Percentiles rank a stretch among this genome's conserved stretches.
Conservation (phyloP, 208 protist species). For the Eutreptiella sp. region DNA sequence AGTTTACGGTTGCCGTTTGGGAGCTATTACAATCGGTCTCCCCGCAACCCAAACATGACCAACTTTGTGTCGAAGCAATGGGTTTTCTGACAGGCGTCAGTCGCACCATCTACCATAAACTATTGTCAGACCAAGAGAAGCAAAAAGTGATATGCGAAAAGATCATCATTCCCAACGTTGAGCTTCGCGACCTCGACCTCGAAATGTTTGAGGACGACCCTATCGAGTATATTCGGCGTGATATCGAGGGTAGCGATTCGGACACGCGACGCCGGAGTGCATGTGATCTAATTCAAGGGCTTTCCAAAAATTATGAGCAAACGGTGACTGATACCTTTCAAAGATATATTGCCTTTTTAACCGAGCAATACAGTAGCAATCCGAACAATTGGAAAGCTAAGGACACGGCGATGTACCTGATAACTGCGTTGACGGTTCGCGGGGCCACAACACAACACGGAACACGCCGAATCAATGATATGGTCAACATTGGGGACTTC, state of each 20-base stretch:
- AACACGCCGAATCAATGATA: no score
- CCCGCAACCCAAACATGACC: constrained; percentile 47
- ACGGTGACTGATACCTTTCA: constrained; percentile 51
- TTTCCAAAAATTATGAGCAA: constrained; percentile 64
- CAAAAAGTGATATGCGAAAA: constrained; percentile 74
- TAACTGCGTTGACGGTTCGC: constrained; percentile 72
- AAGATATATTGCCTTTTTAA: constrained; percentile 45
- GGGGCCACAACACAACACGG: constrained; percentile 40
- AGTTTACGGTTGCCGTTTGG: constrained; percentile 80
- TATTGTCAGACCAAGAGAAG: constrained; percentile 63
- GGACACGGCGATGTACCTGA: constrained; percentile 89
- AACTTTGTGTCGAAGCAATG: constrained; percentile 71
- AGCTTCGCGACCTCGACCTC: constrained; percentile 71
- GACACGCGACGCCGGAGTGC: constrained; percentile 81
- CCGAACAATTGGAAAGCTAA: constrained; percentile 81
- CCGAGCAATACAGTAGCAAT: constrained; percentile 46
- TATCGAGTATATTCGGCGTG: constrained; percentile 89
- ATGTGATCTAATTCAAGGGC: constrained; percentile 74
- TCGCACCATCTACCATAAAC: constrained; percentile 52
- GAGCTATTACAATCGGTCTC: constrained; percentile 50
- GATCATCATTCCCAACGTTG: constrained; percentile 88
- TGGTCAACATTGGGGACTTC: constrained; percentile 80
- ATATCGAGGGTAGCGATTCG: constrained; percentile 91
- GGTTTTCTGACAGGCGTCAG: constrained; percentile 76
- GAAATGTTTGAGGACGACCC: constrained; percentile 82